Evolutionary conservation across 2,329 filamentous ascomycete genomes (phyloP).

Genomic region (Aspergillus pseudoglaucus): DNA sequence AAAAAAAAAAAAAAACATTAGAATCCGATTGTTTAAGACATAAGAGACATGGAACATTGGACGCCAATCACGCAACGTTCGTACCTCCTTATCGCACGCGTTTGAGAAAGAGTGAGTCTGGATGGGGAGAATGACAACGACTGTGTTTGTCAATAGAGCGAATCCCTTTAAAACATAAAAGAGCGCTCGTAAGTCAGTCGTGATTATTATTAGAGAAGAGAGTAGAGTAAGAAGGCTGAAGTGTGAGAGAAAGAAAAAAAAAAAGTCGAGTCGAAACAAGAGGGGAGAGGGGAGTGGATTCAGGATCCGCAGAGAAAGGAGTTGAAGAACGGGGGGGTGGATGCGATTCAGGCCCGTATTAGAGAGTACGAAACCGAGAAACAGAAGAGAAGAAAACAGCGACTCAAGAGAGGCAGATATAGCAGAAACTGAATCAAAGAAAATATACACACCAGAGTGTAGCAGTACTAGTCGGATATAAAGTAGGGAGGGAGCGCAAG

Average conservation of each 20-base stretch:
- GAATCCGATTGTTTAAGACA: not conserved
- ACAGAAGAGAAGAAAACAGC: constrained; percentile 5
- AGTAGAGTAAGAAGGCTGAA: constrained; percentile 1
- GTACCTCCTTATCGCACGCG: constrained; percentile 12
- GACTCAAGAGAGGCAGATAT: not conserved
- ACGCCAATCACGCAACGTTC: constrained; percentile 3
- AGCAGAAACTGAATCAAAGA: too few relatives aligned
- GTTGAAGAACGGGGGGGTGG: constrained; percentile 3
- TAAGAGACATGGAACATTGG: not conserved
- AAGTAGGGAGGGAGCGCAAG: too few relatives aligned
- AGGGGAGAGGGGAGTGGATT: constrained; percentile 2
- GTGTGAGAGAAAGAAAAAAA: constrained; percentile 1
- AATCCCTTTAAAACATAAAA: not conserved
- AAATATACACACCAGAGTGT: too few relatives aligned
- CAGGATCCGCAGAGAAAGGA: not conserved
- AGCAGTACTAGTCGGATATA: too few relatives aligned
- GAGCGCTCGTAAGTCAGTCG: not conserved
- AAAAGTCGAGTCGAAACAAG: constrained; percentile 1
- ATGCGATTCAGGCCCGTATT: constrained; percentile 4
- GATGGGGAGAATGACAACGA: not conserved
- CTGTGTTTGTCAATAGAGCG: not conserved
- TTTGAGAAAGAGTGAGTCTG: not conserved
- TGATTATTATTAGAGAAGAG: constrained; percentile 1
- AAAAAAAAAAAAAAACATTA: not conserved
- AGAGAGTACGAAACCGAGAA: too few relatives aligned